Evolutionary conservation across 352 stramenopile genomes (phyloP).

Genomic region (Phytopythium cucurbitacearum): DNA sequence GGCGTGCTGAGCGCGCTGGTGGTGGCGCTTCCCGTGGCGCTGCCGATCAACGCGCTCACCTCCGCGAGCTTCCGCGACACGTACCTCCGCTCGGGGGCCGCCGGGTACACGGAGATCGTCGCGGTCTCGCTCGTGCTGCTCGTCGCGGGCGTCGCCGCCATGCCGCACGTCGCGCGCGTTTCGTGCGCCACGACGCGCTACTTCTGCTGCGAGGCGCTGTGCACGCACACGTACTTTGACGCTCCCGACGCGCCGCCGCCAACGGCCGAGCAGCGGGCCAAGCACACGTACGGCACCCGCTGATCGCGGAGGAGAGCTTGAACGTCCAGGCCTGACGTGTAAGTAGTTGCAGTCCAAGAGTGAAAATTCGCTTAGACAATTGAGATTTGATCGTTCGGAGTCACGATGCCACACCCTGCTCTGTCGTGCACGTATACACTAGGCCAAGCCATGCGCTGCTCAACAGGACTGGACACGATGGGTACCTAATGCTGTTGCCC

Average conservation of each 20-base stretch:
- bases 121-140: conserved; percentile 19
- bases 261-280: background rate
- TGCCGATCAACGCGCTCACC: conserved; percentile 34
- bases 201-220: conserved; percentile 42
- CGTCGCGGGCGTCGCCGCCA: conserved; percentile 30
- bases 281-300: conserved; percentile 2
- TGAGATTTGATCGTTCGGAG: no score
- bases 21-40: conserved; percentile 31
- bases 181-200: conserved; percentile 43
- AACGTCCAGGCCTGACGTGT: no score
- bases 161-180: conserved; percentile 42
- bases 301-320: no score
- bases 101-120: conserved; percentile 18
- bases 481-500: no score
- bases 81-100: conserved; percentile 21
- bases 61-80: conserved; percentile 23
- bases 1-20: conserved; percentile 30
- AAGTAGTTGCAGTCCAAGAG: no score
- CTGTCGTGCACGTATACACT: no score
- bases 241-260: background rate
- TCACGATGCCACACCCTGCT: no score
- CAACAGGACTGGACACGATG: no score
- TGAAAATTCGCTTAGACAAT: no score
- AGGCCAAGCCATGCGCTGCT: no score
- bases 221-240: conserved; percentile 9